Evolutionary conservation across 257 asterid genomes (phyloP), one percentile per base, ranked within the genome.

Genomic region (Anisodus tanguticus): DNA sequence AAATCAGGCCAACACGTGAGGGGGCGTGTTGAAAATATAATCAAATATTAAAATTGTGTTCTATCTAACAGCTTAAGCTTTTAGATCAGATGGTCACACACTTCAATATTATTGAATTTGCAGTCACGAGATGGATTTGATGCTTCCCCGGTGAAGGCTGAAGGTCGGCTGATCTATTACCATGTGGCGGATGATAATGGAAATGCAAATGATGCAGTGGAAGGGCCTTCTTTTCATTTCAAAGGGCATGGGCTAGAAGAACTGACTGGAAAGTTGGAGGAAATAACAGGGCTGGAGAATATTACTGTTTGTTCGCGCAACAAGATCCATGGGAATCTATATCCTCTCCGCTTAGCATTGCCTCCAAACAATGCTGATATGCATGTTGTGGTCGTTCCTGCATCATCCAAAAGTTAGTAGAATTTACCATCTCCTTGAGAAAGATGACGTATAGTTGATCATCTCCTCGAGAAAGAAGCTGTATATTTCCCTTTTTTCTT

Each of bases 311-410:
- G 97, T 84, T 90, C 93, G 0, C 85, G 89, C 66, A 95, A 97
- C 83, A 98, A 97, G 3, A 87, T 95, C 78, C 91, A 95, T 81
- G 97, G 97, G 62, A 94, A 93, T 80, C 93, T 97, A 51, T 92
- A 90, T 78, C 98, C 99, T 68, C 99, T 97, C 16, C 94, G 92
- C 45, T 90, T 97, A 83, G 97, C 92, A 86, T 97, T 97, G 83
- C 99, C 99, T 76, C 99, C 99, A 53, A 94, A 97, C 79, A 93
- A 93, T 22, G 79, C 95, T 3, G 87, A 90, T 71, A 93, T 97
- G 97, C 90, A 93, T 47, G 90, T 97, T 74, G 81, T 97, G 41
- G 90, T 97, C 16, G 88, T 93, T 79, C 98, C 95, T 11, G 88
- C 94, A 13, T 87, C 95, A 41, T 85, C 92, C 16, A 86, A 85